Percentiles rank a stretch among this genome's conserved stretches.
Conservation (phyloP, 2,329 filamentous ascomycete species). For the Colletotrichum navitas region DNA sequence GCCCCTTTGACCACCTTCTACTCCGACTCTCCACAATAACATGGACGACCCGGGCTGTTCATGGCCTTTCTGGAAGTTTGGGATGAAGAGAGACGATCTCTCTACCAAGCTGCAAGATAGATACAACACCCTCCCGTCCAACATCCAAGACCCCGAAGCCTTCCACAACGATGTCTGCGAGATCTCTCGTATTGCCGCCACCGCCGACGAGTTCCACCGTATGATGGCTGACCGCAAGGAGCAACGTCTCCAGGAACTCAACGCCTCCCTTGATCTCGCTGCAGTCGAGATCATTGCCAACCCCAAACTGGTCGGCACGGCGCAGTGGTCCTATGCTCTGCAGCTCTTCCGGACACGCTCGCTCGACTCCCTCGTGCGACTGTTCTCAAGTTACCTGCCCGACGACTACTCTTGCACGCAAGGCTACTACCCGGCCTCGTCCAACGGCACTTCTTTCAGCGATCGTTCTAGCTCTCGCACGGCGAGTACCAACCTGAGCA, state of each 20-base stretch:
- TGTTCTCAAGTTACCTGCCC: conserved; percentile 71
- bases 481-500: conserved; percentile 55
- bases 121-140: conserved; percentile 69
- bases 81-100: conserved; percentile 70
- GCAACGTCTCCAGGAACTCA: conserved; percentile 67
- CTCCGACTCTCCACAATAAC: conserved; percentile 25
- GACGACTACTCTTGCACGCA: conserved; percentile 61
- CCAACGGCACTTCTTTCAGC: conserved; percentile 54
- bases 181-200: conserved; percentile 64
- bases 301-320: conserved; percentile 68
- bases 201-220: conserved; percentile 66
- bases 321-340: conserved; percentile 70
- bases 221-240: conserved; percentile 66
- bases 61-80: conserved; percentile 74
- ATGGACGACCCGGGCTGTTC: conserved; percentile 68
- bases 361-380: conserved; percentile 71
- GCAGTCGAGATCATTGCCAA: conserved; percentile 73
- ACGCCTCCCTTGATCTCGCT: conserved; percentile 67
- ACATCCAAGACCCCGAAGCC: conserved; percentile 70
- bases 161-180: conserved; percentile 73
- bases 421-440: conserved; percentile 48
- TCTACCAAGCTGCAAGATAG: conserved; percentile 69
- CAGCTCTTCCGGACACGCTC: conserved; percentile 71
- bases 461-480: conserved; percentile 55
- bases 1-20: conserved; percentile 6